These are phyloP conservation scores for Venturia effusa DNA, from an alignment of 2,329 filamentous ascomycete genomes.

Conservation along the genomic window DNA sequence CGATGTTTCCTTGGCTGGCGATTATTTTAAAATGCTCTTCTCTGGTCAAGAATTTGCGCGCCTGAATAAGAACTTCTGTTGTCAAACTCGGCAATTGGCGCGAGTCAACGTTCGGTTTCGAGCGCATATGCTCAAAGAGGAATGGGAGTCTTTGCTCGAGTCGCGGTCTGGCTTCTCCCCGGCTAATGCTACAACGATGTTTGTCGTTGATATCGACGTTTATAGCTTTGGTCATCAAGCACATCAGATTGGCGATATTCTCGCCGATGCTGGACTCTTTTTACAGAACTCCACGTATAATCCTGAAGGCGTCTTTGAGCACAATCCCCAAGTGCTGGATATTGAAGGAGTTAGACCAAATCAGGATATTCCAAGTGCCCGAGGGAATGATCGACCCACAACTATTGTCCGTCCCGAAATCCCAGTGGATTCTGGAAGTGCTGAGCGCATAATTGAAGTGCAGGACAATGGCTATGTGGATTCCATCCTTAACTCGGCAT, in stretches of 20 bases:
- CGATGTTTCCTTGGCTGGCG: background rate
- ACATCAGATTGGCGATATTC: background rate
- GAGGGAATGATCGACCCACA: background rate
- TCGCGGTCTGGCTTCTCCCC: background rate
- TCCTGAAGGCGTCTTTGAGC: background rate
- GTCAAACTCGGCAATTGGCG: background rate
- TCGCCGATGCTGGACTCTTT: background rate
- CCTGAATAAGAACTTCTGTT: conserved; percentile 3
- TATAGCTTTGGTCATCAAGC: background rate
- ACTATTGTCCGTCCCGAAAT: background rate
- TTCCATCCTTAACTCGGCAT: background rate
- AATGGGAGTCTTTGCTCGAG: background rate
- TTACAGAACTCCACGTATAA: background rate
- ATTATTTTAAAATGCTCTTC: conserved; percentile 7
- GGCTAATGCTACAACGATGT: conserved; percentile 12
- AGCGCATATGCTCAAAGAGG: background rate
- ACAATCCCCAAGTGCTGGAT: background rate
- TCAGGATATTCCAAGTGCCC: background rate
- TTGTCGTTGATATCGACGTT: background rate
- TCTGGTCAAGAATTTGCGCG: conserved; percentile 3
- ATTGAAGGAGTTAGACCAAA: background rate
- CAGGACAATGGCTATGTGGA: background rate
- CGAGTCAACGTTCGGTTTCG: background rate
- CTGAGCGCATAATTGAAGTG: background rate
- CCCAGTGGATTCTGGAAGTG: background rate